Percentiles rank a stretch among this genome's conserved stretches.
Conservation (phyloP, 2,329 filamentous ascomycete genomes). For the Paraphaeosphaeria minitans region DNA sequence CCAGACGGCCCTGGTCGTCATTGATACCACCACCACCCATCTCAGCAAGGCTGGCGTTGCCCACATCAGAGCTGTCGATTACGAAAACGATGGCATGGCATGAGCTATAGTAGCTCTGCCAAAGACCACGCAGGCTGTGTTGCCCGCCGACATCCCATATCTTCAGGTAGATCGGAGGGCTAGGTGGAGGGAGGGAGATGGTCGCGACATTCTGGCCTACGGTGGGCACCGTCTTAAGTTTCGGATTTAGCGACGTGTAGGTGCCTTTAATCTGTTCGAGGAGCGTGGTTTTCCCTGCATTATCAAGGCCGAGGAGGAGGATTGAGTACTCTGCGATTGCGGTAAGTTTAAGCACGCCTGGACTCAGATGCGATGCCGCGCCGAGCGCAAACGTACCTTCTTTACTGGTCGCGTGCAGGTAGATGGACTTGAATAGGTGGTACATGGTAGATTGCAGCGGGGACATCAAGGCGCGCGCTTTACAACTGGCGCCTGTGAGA, state of each 20-base stretch:
- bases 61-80: constrained; percentile 92
- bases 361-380: background rate
- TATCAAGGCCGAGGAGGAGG: constrained; percentile 94
- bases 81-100: constrained; percentile 98
- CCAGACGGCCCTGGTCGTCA: constrained; percentile 64
- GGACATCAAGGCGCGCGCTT: constrained; percentile 20
- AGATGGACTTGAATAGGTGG: constrained; percentile 92
- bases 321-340: constrained; percentile 82
- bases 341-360: constrained; percentile 12
- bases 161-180: constrained; percentile 92
- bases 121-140: constrained; percentile 83
- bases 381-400: constrained; percentile 65
- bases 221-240: constrained; percentile 87
- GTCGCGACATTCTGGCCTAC: constrained; percentile 97
- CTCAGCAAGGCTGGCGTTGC: constrained; percentile 73
- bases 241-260: constrained; percentile 72
- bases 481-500: constrained; percentile 18
- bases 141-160: constrained; percentile 99
- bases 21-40: constrained; percentile 47
- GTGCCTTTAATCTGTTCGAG: constrained; percentile 94
- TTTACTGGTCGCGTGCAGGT: constrained; percentile 94
- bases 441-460: constrained; percentile 91
- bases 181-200: constrained; percentile 66
- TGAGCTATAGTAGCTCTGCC: constrained; percentile 93
- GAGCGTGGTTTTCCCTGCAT: constrained; percentile 97